Base-by-base conservation (phyloP, 805 yeast species). In the Candida caryicola region DNA sequence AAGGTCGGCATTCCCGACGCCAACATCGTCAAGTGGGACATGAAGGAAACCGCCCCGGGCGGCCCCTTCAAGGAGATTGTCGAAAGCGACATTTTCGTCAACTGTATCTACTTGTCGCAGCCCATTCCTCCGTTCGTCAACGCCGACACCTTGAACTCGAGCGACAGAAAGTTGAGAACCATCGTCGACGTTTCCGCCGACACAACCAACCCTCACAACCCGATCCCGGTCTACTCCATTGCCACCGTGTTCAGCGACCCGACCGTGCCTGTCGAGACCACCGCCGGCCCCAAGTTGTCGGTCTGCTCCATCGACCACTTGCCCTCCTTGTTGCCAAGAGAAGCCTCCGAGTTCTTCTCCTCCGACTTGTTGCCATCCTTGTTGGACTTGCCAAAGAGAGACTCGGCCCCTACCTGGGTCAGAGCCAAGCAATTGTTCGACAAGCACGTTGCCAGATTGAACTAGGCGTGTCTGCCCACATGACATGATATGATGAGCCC, bases 121-220 rank as follows among this genome's bases (percentile, higher is more conserved):
- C 95, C 96, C 59, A 93, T 93, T 57, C 82, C 98, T 23, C 97
- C 98, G 37, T 93, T 93, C 61, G 74, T 88, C 58, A 79, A 82
- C 66, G 64, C 60, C 51, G 85, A 84, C 23, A 62, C 77, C 42
- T 75, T 93, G 60, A 85, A 85, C 66, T 62, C 59, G 41, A 66
- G 71, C 31, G 65, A 71, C 47, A 87, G 99, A 79, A 82, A 75
- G 49, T 77, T 93, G 59, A 79, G 91, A 64, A 87, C 95, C 13
- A 88, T 93, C 44, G 97, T 93, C 37, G 99, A 93, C 64, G 99
- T 93, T 41, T 86, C 96, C 36, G 99, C 99, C 40, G 99, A 93
- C 69, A 93, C 98, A 33, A 93, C 99, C 39, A 93, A 93, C 66
- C 97, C 97, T 44, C 91, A 89, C 73, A 93, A 93, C 71, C 99